Evolutionary conservation across 2,329 filamentous ascomycete genomes (phyloP).

Genomic region (Neurospora sp.): DNA sequence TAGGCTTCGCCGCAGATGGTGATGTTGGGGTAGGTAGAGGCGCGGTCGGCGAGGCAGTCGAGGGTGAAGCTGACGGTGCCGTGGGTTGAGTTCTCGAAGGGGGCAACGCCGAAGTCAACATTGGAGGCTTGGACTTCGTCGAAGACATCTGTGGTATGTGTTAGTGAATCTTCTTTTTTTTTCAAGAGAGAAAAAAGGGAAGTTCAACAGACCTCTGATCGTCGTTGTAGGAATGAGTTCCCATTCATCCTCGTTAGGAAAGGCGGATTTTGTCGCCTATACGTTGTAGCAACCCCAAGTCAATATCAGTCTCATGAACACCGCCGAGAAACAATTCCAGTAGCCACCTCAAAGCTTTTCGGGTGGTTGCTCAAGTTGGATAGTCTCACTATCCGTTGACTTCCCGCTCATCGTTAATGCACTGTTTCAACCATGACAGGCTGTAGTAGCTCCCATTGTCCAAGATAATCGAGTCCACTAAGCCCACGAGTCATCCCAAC

Average conservation of each 20-base stretch:
- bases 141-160: constrained; percentile 57
- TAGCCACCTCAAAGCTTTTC: background rate
- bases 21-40: constrained; percentile 54
- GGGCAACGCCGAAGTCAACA: constrained; percentile 69
- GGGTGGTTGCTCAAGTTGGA: background rate
- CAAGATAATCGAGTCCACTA: background rate
- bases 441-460: background rate
- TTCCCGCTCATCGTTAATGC: background rate
- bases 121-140: constrained; percentile 59
- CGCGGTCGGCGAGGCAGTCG: constrained; percentile 74
- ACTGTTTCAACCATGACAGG: background rate
- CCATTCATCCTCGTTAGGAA: constrained; percentile 35
- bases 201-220: constrained; percentile 31
- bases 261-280: constrained; percentile 29
- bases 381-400: background rate
- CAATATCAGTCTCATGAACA: background rate
- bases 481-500: background rate
- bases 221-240: constrained; percentile 40
- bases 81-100: constrained; percentile 94
- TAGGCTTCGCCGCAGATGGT: constrained; percentile 77
- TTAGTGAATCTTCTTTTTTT: constrained; percentile 1
- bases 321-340: background rate
- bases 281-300: background rate
- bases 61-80: constrained; percentile 85
- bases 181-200: background rate